A percentile compares a stretch with the other conserved stretches of the same genome.
These are phyloP conservation scores for Trichoderma sp. DNA, from an alignment of 2,329 filamentous ascomycete species.

Conservation along the genomic window DNA sequence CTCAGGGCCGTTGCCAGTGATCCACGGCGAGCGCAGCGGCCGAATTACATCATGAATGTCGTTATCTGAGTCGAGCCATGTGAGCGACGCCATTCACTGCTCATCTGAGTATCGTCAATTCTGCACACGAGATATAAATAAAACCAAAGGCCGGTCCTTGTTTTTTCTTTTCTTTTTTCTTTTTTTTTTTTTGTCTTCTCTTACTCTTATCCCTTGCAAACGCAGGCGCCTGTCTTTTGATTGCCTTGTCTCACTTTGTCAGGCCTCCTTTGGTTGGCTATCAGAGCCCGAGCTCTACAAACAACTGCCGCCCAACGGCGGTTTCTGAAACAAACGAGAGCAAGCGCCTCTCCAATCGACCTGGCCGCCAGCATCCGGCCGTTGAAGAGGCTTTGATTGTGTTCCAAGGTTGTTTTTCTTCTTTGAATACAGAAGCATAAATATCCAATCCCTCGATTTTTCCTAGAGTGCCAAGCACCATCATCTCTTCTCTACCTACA, in stretches of 20 bases:
- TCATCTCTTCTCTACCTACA: background rate
- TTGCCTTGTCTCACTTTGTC: slow-evolving; percentile 8
- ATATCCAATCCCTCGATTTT: background rate
- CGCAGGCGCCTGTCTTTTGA: background rate
- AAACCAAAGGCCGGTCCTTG: background rate
- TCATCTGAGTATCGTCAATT: background rate
- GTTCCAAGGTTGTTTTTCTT: background rate
- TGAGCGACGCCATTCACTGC: slow-evolving; percentile 11
- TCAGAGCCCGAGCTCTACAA: slow-evolving; percentile 20
- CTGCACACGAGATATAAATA: background rate
- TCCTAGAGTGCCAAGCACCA: background rate
- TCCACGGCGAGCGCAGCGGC: background rate
- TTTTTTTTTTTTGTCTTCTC: background rate
- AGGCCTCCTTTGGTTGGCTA: slow-evolving; percentile 15
- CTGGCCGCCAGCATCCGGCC: background rate
- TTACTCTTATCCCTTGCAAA: background rate
- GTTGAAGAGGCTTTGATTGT: slow-evolving; percentile 23
- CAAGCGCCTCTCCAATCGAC: slow-evolving; percentile 23
- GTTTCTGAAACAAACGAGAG: slow-evolving; percentile 27
- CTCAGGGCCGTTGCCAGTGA: background rate
- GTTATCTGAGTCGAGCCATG: background rate
- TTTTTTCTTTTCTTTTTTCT: background rate
- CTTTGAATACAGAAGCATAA: slow-evolving; percentile 16
- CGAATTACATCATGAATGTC: slow-evolving; percentile 17
- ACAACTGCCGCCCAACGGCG: slow-evolving; percentile 21